phyloP scores from a whole-genome alignment of 345 rosid species.

The Ceriops zippeliana region DNA sequence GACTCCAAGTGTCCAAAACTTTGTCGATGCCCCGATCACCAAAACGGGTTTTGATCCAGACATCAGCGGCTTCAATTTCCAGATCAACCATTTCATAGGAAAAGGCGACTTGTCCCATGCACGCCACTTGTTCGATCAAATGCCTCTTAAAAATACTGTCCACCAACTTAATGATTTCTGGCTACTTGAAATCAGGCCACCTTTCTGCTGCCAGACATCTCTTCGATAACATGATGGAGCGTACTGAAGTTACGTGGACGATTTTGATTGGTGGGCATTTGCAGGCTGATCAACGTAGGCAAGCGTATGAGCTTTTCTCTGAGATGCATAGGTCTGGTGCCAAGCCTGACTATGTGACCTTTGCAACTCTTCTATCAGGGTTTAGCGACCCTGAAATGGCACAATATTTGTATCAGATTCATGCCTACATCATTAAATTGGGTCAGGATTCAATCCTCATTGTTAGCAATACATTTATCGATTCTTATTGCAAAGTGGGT shows the following conservation, averaged over 20 bases:
- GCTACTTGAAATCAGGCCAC: slow-evolving; percentile 53
- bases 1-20: slow-evolving; percentile 14
- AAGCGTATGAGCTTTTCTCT: slow-evolving; percentile 56
- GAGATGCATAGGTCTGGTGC: slow-evolving; percentile 46
- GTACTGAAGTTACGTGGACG: slow-evolving; percentile 79
- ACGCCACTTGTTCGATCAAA: slow-evolving; percentile 69
- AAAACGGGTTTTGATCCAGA: slow-evolving; percentile 72
- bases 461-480: slow-evolving; percentile 66
- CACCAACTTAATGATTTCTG: slow-evolving; percentile 58
- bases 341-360: slow-evolving; percentile 65
- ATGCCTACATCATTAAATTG: slow-evolving; percentile 47
- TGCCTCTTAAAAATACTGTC: slow-evolving; percentile 69
- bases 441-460: slow-evolving; percentile 43
- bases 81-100: slow-evolving; percentile 26
- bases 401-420: slow-evolving; percentile 48
- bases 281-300: slow-evolving; percentile 33
- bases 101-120: slow-evolving; percentile 50
- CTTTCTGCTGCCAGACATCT: slow-evolving; percentile 47
- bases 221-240: slow-evolving; percentile 49
- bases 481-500: slow-evolving; percentile 63
- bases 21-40: slow-evolving; percentile 60
- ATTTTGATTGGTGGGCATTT: slow-evolving; percentile 71
- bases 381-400: slow-evolving; percentile 32
- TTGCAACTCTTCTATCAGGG: slow-evolving; percentile 65
- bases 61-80: slow-evolving; percentile 61